Conservation (phyloP, 2,329 filamentous ascomycete species). For the Fusarium sp. region DNA sequence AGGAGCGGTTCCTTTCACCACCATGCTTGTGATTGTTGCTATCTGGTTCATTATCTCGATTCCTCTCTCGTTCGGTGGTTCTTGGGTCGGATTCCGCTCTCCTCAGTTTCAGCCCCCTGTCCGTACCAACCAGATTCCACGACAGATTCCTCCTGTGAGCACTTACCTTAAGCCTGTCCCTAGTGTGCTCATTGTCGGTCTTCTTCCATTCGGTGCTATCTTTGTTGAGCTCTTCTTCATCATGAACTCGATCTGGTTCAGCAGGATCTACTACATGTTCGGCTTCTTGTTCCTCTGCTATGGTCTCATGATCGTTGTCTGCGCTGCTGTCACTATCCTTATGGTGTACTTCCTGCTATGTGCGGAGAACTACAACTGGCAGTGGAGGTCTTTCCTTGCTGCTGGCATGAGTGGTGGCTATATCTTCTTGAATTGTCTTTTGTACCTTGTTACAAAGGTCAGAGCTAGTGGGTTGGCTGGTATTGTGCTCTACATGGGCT, state of each 20-base stretch:
- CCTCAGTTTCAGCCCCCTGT: conserved; percentile 80
- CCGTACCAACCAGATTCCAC: conserved; percentile 96
- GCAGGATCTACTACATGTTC: conserved; percentile 99
- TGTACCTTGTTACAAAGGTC: conserved; percentile 91
- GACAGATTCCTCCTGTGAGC: conserved; percentile 88
- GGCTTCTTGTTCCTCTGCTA: conserved; percentile 99
- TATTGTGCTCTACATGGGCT: conserved; percentile 91
- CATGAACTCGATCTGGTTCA: conserved; percentile 99
- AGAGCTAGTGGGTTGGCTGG: conserved; percentile 87
- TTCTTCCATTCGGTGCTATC: conserved; percentile 95
- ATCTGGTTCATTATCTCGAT: conserved; percentile 99
- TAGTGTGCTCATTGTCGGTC: conserved; percentile 90
- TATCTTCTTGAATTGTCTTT: conserved; percentile 89
- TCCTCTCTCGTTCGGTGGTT: conserved; percentile 88
- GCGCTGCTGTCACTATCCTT: conserved; percentile 89
- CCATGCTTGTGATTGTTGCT: conserved; percentile 91
- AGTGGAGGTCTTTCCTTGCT: conserved; percentile 94
- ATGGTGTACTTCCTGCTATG: conserved; percentile 98
- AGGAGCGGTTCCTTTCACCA: conserved; percentile 94
- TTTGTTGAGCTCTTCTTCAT: conserved; percentile 99
- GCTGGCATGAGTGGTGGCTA: conserved; percentile 92
- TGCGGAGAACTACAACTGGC: conserved; percentile 98
- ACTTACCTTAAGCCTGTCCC: conserved; percentile 89
- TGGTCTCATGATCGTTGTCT: conserved; percentile 95
- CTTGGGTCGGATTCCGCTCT: conserved; percentile 91